Base-by-base conservation (phyloP, 345 rosid genomes). In the Eutrema japonicum region DNA sequence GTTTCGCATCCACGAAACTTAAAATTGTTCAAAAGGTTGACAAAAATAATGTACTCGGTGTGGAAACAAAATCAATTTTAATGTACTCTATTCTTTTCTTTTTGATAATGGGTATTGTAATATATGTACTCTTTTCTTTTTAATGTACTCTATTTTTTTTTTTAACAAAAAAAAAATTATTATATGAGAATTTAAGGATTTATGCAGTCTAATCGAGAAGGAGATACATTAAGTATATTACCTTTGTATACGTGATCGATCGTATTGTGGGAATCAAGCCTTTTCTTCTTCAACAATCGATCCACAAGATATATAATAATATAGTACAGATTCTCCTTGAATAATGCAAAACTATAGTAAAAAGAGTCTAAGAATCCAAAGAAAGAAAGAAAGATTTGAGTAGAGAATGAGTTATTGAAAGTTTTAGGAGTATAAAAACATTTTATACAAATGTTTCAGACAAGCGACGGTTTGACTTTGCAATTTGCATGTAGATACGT, bases 231-330 rank as follows among this genome's bases (percentile, higher is more conserved):
- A 65, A 77, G 45, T 65, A 49, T 50, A 57, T 40, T 70, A 70
- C 80, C 66, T 77, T 71, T 49, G 72, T 71, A 68, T 71, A 58
- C 63, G 71, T 71, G 72, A 49, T 64, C 35, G 43, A 65, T 11
- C 50, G 40, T 71, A 56, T 56, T 48, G 51, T 56, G 59, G 38
- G 76, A 70, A 70, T 71, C 64, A 54, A 16, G 58, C 41, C 82
- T 82, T 79, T 87, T 80, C 87, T 82, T 82, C 72, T 75, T 76
- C 76, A 71, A 74, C 80, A 85, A 79, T 82, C 79, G 78, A 83
- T 74, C 79, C 78, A 78, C 77, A 52, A 64, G 50, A 53, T 52
- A 70, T 46, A 66, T 72, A 53, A 53, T 62, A 55, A 38, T 63
- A 16, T 63, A 54, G 59, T 62, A 55, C 26, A 54, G 59, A 63